Base-by-base conservation (phyloP, 495 filamentous ascomycete genomes). In the Patellaria atrata region DNA sequence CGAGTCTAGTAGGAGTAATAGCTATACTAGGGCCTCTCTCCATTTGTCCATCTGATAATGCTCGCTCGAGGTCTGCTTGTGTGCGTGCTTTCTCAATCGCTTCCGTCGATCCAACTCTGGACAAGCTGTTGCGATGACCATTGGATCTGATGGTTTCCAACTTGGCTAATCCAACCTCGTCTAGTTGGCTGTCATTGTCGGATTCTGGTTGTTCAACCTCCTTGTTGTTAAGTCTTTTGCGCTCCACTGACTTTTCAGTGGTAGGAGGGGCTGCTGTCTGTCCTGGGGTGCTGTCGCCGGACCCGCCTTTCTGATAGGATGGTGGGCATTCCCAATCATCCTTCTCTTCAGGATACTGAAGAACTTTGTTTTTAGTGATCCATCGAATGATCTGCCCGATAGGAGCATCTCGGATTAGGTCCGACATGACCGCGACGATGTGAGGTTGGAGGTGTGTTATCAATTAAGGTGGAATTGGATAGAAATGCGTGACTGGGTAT, bases 341-440 rank as follows among this genome's bases (percentile, higher is more conserved):
- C 14, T 33, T 48, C 26, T 52, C 48, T 33, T 52, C 48, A 0
- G 48, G 48, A 22, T 52, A 52, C 23, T 52, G 33, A 5, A 52
- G 45, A 18, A 37, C 20, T n/a, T 30, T 27, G 16, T 48, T 45
- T 27, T 30, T 27, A 21, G 48, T 45, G 27, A 42, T 36, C 19
- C 22, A 49, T 32, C 48, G 18, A 27, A 52, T 40, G 16, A 49
- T 36, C 27, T 52, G 48, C 22, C 48, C 48, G 30, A 52, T 31
- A n/a, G 45, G 30, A 17, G 48, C 37, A 18, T 52, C 48, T 15
- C 47, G 32, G 19, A 47, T 44, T 4, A 51, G 35, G 29, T 14
- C 47, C 2, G 43, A 40, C 47, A 51, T 50, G 28, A 14, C 10
- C 10, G 10, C 16, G 10, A 4, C 20, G n/a, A 31, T 11, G 20